Evolutionary conservation across 1,284 basidiomycete species (phyloP), one percentile per base, ranked within the genome.

Genomic region (Cryptococcus sp.): DNA sequence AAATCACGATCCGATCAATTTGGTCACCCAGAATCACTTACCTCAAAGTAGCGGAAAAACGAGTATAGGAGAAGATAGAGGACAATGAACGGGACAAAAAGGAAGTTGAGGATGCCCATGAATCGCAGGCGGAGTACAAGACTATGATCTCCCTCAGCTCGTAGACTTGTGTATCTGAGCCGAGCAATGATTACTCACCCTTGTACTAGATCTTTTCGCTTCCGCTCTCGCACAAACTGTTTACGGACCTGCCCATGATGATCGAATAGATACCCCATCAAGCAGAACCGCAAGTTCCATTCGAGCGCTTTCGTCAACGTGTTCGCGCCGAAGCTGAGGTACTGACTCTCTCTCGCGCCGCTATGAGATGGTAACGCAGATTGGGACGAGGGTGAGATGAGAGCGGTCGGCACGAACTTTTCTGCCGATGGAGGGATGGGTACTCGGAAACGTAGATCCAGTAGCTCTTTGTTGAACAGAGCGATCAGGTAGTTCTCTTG

Each of bases 31-130:
- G 16, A 15, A 3, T 17, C 30, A 72, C 84, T 55, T 52, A 91
- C 93, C 82, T 98, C 95, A 67, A 99, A 99, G 78, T 99, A 99
- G 16, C 94, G 90, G 83, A 99, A 99, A 84, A 99, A 99, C 1
- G 93, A 98, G 77, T 96, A 99, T 85, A 97, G 89, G 47, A 97
- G 78, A 47, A 97, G 84, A 78, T 98, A 99, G n/a, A 94, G 80
- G 39, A 99, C 90, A 69, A 99, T 98, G 79, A 98, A 95, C 0
- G 96, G 96, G 1, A 91, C 92, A 70, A 98, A 93, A 16, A 95
- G 85, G 2, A 90, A 91, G 69, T 99, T 99, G 59, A 98, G 78
- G 52, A 95, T 85, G 17, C 92, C 95, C 90, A 98, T 95, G 76
- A 99, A 95, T 60, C 95, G 86, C 74, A 99, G 90, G 0, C 96